Percentiles rank a stretch among this genome's conserved stretches.
Evolutionary conservation across 495 filamentous ascomycete species (phyloP).

Genomic region (Podospora didyma): DNA sequence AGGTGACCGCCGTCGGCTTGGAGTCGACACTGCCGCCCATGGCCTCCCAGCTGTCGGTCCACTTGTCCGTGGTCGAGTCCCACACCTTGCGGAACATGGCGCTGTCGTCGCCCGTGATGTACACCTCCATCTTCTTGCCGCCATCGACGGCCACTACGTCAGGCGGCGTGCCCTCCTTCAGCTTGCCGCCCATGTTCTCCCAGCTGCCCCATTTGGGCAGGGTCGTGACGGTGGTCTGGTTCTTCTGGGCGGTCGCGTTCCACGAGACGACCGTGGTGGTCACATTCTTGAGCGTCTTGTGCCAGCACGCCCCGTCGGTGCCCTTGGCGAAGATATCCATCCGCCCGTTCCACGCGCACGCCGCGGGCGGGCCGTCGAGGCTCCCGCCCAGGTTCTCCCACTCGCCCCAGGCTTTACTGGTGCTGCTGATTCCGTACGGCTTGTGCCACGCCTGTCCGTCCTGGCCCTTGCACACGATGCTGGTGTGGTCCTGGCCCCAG

Average conservation of each 20-base stretch:
- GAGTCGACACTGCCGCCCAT: conserved; percentile 21
- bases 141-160: conserved; percentile 16
- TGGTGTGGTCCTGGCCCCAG: conserved; percentile 14
- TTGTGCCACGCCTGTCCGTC: conserved; percentile 24
- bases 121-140: conserved; percentile 35
- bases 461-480: conserved; percentile 19
- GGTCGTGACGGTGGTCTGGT: conserved; percentile 2
- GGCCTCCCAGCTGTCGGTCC: conserved; percentile 19
- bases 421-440: neutral
- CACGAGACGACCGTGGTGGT: neutral
- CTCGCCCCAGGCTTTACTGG: conserved; percentile 8
- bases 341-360: conserved; percentile 17
- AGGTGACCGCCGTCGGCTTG: conserved; percentile 25
- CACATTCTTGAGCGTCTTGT: conserved; percentile 16
- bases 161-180: conserved; percentile 13
- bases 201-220: conserved; percentile 18
- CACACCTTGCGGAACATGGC: conserved; percentile 25
- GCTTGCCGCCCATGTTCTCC: conserved; percentile 19
- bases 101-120: conserved; percentile 25
- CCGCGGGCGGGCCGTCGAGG: conserved; percentile 17
- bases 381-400: conserved; percentile 18
- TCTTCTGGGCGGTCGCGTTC: neutral
- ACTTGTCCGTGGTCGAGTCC: conserved; percentile 8
- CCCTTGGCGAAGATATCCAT: conserved; percentile 26
- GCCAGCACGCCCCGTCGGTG: conserved; percentile 20